phyloP scores from a whole-genome alignment of 2,329 filamentous ascomycete genomes.

The Akanthomyces uredinophilus region DNA sequence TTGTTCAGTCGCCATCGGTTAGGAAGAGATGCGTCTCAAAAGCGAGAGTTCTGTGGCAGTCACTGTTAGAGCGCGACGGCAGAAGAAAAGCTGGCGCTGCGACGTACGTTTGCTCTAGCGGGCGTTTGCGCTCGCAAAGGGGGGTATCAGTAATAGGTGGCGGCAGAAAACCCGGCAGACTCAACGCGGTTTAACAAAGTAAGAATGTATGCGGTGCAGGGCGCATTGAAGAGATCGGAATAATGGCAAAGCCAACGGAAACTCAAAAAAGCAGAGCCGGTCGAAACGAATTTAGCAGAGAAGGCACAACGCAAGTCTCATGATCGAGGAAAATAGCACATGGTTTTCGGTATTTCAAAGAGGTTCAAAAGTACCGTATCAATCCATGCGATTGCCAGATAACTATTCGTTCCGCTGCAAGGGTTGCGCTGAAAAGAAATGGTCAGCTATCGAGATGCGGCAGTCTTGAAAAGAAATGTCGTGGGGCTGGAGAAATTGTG shows the following conservation, averaged over 20 bases:
- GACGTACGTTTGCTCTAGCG: constrained; percentile 2
- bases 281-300: constrained; percentile 14
- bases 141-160: background rate
- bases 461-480: constrained; percentile 9
- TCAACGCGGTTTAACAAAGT: background rate
- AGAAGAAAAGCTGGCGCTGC: background rate
- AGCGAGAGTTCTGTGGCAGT: background rate
- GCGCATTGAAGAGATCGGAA: constrained; percentile 9
- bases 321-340: constrained; percentile 13
- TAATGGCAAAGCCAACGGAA: constrained; percentile 7
- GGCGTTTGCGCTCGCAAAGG: constrained; percentile 8
- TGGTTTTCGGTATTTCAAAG: constrained; percentile 5
- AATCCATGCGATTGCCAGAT: background rate
- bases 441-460: constrained; percentile 1
- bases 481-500: constrained; percentile 14
- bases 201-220: constrained; percentile 10
- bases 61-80: background rate
- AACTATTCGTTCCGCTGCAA: background rate
- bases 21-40: constrained; percentile 15
- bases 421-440: background rate
- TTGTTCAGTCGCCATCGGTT: constrained; percentile 16
- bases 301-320: constrained; percentile 14
- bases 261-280: constrained; percentile 11
- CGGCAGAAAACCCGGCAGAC: background rate
- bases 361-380: background rate